These are phyloP conservation scores for Plasmodium cynomolgi DNA, from an alignment of 169 alveolate species.

Conservation along the genomic window DNA sequence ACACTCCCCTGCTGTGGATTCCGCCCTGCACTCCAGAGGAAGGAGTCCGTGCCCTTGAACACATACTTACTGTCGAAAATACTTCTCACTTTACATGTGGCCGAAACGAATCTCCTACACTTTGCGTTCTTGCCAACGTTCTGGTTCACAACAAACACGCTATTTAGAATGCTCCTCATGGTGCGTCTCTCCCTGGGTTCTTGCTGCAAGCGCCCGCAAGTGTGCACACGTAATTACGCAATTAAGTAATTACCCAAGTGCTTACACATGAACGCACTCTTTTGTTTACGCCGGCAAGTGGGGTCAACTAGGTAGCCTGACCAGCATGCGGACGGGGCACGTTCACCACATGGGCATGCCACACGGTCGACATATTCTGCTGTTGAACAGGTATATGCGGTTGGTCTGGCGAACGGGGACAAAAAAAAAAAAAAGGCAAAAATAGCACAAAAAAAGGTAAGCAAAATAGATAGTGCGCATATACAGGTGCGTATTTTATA, in stretches of 20 bases:
- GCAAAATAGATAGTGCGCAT: neutral
- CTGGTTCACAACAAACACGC: conserved; percentile 19
- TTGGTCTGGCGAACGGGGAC: neutral
- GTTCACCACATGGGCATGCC: neutral
- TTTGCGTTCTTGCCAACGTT: conserved; percentile 26
- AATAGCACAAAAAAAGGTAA: neutral
- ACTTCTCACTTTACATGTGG: conserved; percentile 3
- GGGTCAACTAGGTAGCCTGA: neutral
- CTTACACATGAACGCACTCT: conserved; percentile 2
- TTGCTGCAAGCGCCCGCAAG: neutral
- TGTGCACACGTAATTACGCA: neutral
- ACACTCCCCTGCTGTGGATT: neutral
- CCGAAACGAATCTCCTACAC: conserved; percentile 28
- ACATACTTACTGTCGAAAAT: neutral
- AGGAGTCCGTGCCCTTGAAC: neutral
- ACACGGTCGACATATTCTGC: neutral
- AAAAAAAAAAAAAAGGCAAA: neutral
- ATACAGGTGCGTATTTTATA: neutral
- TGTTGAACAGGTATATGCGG: neutral
- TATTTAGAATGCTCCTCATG: conserved; percentile 48
- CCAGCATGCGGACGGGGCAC: neutral
- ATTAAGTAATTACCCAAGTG: neutral
- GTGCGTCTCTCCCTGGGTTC: conserved; percentile 6
- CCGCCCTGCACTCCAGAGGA: neutral
- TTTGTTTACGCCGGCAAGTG: neutral